phyloP scores from a whole-genome alignment of 2,329 filamentous ascomycete genomes.

The Fusarium pseudonygamai region DNA sequence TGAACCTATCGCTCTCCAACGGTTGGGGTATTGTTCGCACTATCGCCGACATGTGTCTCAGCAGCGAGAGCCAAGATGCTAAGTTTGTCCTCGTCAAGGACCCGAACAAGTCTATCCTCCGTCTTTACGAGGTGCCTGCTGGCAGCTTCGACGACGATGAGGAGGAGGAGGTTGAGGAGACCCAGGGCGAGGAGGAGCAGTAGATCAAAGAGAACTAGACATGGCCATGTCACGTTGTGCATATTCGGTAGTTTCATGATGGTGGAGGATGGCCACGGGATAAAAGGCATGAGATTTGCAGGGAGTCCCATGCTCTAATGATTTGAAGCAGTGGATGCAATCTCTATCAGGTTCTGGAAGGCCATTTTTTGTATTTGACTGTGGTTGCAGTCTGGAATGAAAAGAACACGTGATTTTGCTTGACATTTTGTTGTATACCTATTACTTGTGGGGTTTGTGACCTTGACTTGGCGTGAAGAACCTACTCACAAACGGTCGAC shows the following conservation, averaged over 20 bases:
- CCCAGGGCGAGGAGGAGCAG: conserved; percentile 42
- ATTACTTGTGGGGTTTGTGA: not conserved
- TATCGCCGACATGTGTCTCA: conserved; percentile 92
- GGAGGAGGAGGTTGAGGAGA: conserved; percentile 66
- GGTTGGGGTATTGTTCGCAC: conserved; percentile 99
- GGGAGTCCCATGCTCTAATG: conserved; percentile 42
- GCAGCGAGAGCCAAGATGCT: conserved; percentile 78
- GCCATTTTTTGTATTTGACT: conserved; percentile 20
- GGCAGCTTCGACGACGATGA: conserved; percentile 91
- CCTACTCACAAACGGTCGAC: not conserved
- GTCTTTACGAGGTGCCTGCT: conserved; percentile 89
- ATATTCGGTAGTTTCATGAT: conserved; percentile 26
- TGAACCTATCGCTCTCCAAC: conserved; percentile 97
- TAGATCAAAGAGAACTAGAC: conserved; percentile 16
- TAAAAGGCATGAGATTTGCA: conserved; percentile 34
- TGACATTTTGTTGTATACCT: not conserved
- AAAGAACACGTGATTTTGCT: conserved; percentile 42
- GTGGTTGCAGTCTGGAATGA: conserved; percentile 33
- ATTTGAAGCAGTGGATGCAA: conserved; percentile 42
- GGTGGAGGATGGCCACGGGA: conserved; percentile 8
- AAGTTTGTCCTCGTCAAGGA: conserved; percentile 89
- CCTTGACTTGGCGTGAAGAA: not conserved
- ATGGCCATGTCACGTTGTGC: conserved; percentile 4
- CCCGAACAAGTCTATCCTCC: conserved; percentile 95
- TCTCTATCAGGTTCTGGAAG: conserved; percentile 29